Conservation (phyloP, 1,284 basidiomycete genomes). For the Grifola frondosa region DNA sequence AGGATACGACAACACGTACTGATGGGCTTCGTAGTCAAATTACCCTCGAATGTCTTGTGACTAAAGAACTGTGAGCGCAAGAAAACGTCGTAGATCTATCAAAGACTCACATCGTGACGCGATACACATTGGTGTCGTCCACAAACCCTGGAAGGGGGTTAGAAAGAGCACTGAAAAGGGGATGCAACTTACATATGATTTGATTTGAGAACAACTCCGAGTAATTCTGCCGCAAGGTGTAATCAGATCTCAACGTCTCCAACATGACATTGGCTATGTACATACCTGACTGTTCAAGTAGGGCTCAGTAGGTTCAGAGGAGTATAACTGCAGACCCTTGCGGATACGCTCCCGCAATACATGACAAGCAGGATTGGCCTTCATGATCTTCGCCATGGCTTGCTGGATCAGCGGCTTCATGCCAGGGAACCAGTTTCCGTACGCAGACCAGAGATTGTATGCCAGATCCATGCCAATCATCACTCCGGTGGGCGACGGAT, state of each 20-base stretch:
- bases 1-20: constrained; percentile 47
- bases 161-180: constrained; percentile 2
- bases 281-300: constrained; percentile 89
- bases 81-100: not conserved
- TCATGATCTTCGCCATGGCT: constrained; percentile 99
- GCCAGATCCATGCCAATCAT: constrained; percentile 99
- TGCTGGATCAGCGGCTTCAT: constrained; percentile 98
- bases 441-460: constrained; percentile 99
- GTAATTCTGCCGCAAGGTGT: constrained; percentile 68
- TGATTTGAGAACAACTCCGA: constrained; percentile 99
- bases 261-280: constrained; percentile 27
- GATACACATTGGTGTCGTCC: constrained; percentile 99
- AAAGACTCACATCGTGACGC: constrained; percentile 83
- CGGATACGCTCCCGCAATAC: constrained; percentile 98
- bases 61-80: constrained; percentile 30
- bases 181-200: constrained; percentile 78
- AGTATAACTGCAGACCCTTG: constrained; percentile 98
- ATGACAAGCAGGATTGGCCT: constrained; percentile 97
- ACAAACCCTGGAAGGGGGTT: constrained; percentile 73
- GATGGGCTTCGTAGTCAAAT: constrained; percentile 99
- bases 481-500: constrained; percentile 96
- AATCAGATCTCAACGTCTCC: constrained; percentile 14
- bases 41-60: constrained; percentile 99
- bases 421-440: constrained; percentile 99
- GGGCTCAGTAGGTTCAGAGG: constrained; percentile 98